Evolutionary conservation across 2,329 filamentous ascomycete genomes (phyloP).

Genomic region (Colletotrichum gloeosporioides): DNA sequence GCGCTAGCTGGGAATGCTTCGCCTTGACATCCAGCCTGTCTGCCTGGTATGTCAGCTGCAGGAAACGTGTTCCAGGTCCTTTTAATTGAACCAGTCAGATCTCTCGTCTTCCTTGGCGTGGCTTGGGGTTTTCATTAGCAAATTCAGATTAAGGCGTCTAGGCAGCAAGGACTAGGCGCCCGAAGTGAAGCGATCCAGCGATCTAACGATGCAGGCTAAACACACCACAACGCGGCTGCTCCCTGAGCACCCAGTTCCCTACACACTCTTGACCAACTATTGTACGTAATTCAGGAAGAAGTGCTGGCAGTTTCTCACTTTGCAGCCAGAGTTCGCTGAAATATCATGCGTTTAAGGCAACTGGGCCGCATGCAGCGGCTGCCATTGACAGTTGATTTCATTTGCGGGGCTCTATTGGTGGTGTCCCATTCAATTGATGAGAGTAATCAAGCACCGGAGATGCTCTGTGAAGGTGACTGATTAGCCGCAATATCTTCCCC

Average conservation of each 20-base stretch:
- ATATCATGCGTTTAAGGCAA: neutral
- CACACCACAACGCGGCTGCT: neutral
- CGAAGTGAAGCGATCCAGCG: neutral
- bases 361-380: neutral
- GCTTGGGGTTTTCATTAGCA: neutral
- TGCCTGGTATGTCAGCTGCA: neutral
- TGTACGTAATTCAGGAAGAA: neutral
- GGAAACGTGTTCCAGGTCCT: neutral
- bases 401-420: neutral
- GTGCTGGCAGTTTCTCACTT: neutral
- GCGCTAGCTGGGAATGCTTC: neutral
- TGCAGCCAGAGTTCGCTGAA: neutral
- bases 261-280: neutral
- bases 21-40: neutral
- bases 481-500: accelerated
- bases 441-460: too few species aligned
- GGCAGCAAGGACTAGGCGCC: neutral
- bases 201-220: neutral
- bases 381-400: neutral
- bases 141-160: neutral
- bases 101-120: neutral
- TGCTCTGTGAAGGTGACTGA: too few species aligned
- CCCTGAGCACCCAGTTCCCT: neutral
- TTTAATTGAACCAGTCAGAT: accelerated
- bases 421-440: too few species aligned